phyloP scores from a whole-genome alignment of 345 rosid genomes.

The Mangifera indica region DNA sequence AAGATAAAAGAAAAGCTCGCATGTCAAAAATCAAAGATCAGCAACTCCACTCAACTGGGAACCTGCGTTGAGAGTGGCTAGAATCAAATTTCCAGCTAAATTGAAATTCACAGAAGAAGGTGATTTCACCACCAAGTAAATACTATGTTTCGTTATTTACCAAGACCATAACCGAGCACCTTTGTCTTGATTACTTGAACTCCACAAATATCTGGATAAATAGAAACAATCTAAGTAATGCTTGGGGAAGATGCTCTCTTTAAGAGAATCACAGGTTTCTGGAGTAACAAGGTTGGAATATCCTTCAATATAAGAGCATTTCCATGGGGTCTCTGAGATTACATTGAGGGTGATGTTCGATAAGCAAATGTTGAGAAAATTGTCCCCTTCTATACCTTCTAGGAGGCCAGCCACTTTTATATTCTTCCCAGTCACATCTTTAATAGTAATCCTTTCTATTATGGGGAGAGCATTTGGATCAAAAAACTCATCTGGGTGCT shows the following conservation, averaged over 20 bases:
- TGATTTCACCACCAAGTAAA: constrained; percentile 32
- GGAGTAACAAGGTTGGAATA: constrained; percentile 77
- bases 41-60: constrained; percentile 36
- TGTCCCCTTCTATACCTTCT: constrained; percentile 81
- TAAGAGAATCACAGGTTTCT: constrained; percentile 60
- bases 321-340: constrained; percentile 64
- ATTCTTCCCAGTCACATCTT: constrained; percentile 64
- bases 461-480: constrained; percentile 74
- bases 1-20: constrained; percentile 23
- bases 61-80: constrained; percentile 38
- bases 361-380: constrained; percentile 68
- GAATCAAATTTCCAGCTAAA: constrained; percentile 38
- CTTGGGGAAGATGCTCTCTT: constrained; percentile 55
- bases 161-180: constrained; percentile 60
- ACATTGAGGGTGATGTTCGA: constrained; percentile 52
- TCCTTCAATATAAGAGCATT: constrained; percentile 72
- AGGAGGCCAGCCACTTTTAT: constrained; percentile 71
- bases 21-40: constrained; percentile 26
- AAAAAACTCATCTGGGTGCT: constrained; percentile 78
- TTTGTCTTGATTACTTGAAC: constrained; percentile 42
- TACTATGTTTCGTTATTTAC: constrained; percentile 40
- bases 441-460: constrained; percentile 65
- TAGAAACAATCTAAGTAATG: constrained; percentile 66
- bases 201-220: constrained; percentile 40
- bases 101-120: constrained; percentile 22